phyloP scores from a whole-genome alignment of 805 yeast genomes.

The Yarrowia divulgata region DNA sequence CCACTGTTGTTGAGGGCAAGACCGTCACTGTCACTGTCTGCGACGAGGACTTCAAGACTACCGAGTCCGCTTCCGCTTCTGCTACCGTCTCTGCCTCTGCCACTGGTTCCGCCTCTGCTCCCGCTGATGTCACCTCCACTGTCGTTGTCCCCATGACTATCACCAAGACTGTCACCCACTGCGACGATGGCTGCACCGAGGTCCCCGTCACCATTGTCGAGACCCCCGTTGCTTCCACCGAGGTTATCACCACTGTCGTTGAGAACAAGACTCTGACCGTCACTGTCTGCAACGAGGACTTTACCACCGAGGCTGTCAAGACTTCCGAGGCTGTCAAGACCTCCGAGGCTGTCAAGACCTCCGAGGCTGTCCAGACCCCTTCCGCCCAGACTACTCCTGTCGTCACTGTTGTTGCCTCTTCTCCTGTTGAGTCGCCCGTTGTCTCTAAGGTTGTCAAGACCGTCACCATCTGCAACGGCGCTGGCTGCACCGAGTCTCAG shows the following conservation, averaged over 20 bases:
- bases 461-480: constrained; percentile 1
- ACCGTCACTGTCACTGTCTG: constrained; percentile 37
- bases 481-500: constrained; percentile 8
- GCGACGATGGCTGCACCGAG: constrained; percentile 30
- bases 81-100: background rate
- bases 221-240: constrained; percentile 23
- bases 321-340: background rate
- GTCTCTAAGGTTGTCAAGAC: constrained; percentile 8
- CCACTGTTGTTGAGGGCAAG: constrained; percentile 23
- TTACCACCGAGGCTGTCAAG: background rate
- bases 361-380: background rate
- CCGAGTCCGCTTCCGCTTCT: background rate
- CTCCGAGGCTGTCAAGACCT: no score
- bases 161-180: constrained; percentile 25
- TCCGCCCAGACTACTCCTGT: background rate
- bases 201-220: constrained; percentile 32
- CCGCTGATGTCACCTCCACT: background rate
- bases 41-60: constrained; percentile 5
- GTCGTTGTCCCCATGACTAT: constrained; percentile 12
- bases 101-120: background rate
- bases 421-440: background rate
- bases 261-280: constrained; percentile 22
- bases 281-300: constrained; percentile 16
- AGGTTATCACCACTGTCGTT: constrained; percentile 11
- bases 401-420: background rate